Base-by-base conservation (phyloP, 2,329 filamentous ascomycete genomes). In the Amauroascus niger region DNA sequence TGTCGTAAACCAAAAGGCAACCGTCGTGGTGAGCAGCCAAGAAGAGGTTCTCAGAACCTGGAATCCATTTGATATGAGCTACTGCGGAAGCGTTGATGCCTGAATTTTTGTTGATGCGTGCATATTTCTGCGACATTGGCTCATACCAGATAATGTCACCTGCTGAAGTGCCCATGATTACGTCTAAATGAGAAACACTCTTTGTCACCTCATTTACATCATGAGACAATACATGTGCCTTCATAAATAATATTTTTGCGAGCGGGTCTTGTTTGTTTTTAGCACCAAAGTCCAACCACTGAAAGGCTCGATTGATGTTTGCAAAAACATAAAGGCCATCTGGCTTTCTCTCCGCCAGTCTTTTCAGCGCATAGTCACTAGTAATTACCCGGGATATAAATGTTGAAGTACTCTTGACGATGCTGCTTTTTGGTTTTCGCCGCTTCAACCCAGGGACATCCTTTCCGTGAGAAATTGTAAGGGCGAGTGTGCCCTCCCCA, bases 131-230 rank as follows among this genome's bases (percentile, higher is more conserved):
- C 37, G 89, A 91, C 64, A 96, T 87, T 9, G 93, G 90, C 70
- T 98, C 93, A 76, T 93, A 97, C 93, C 93, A 98, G 58, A 98
- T 91, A 46, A 98, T 89, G 68, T 98, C 93, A 37, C 90, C 89
- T 0, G 90, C 94, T 6, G 91, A 96, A 64, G 95, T 97, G 0
- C 93, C 93, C 82, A 98, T 87, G 54, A 95, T 83, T 18, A 98
- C 77, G 66, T 98, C 93, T 40, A 98, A 78, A 65, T 97, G 91
- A 4, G 79, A 82, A 2, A 79, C 67, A 49, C 81, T 84, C 70
- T 91, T 95, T 9, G 90, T 96, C 52, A 87, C 66, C 41, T 80
- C 74, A 65, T 98, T 97, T 40, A 95, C 82, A 68, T 97, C 91
- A 66, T 98, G 93, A 62, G 90, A 96, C 41, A 97, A 75, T 64